These are phyloP conservation scores for Cytospora mali DNA, from an alignment of 2,329 filamentous ascomycete genomes.

Conservation along the genomic window DNA sequence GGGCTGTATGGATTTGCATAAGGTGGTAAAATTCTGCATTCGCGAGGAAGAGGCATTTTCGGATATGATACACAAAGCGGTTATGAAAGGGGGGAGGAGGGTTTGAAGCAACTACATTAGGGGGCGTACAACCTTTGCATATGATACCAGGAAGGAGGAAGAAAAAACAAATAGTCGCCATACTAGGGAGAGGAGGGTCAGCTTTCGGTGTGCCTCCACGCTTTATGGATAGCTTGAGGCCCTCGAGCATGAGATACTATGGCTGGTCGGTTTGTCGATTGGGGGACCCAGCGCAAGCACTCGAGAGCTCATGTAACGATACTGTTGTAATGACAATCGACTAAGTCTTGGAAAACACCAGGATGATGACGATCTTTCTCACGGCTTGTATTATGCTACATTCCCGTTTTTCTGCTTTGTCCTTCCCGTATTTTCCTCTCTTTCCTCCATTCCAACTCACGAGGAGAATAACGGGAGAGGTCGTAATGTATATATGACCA, in stretches of 20 bases:
- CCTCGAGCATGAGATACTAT: neutral
- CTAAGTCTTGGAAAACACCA: neutral
- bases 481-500: too few species aligned
- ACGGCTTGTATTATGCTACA: neutral
- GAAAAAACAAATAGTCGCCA: neutral
- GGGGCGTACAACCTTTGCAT: constrained; percentile 19
- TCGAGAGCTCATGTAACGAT: neutral
- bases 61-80: constrained; percentile 6
- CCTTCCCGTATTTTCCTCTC: neutral
- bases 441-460: neutral
- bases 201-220: neutral
- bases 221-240: constrained; percentile 11
- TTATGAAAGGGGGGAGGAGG: neutral
- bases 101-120: constrained; percentile 3
- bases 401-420: neutral
- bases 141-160: constrained; percentile 24
- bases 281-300: neutral
- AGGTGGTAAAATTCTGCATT: constrained; percentile 1
- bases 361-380: neutral
- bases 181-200: neutral
- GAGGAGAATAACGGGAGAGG: neutral
- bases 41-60: neutral
- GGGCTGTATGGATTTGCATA: constrained; percentile 7
- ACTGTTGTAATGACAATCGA: neutral
- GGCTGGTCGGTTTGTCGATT: neutral